Evolutionary conservation across 2,329 filamentous ascomycete species (phyloP), one percentile per base, ranked within the genome.

Genomic region (Ophiognomonia clavigignenti-juglandacearum): DNA sequence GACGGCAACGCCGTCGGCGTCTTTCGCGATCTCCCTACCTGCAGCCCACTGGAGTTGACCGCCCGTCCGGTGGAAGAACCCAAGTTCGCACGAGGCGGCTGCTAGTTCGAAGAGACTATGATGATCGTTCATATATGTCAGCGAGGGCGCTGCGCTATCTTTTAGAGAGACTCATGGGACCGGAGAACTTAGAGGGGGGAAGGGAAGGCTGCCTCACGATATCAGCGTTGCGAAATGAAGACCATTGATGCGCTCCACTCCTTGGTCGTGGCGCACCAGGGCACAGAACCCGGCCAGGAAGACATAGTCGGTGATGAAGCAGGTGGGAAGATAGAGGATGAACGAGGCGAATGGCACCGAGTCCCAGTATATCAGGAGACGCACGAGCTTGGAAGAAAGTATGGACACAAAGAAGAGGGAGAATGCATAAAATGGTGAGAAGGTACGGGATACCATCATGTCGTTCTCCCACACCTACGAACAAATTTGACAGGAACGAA

Each of bases 251-350:
- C n/a, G n/a, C n/a, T n/a, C n/a, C n/a, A n/a, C n/a, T n/a, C n/a
- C n/a, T 45, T 35, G 42, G 24, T 45, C 42, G 19, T 35, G 34
- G 19, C 42, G 34, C 19, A 45, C 32, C 20, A 45, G 23, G 32
- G 38, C 14, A 14, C 42, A 16, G 8, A 26, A 29, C 6, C 29
- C 38, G 23, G 38, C 37, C 42, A 45, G 29, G 31, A 37, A 34
- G 22, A 27, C 23, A 14, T 20, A 24, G 38, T 45, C 42, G 8
- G 42, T 31, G 13, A 45, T 37, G 18, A 45, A 45, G 29, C 29
- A 45, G 4, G 42, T 45, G 18, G 42, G 42, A 6, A 45, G 42
- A 24, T 45, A 45, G 7, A 45, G 34, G 31, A 45, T 22, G 32
- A 45, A 45, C 8, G 42, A 31, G 2, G 24, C 22, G 6, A 45